Evolutionary conservation across 305 asterid genomes (phyloP), one percentile per base, ranked within the genome.

Genomic region (Fraxinus xanthoxyloides): DNA sequence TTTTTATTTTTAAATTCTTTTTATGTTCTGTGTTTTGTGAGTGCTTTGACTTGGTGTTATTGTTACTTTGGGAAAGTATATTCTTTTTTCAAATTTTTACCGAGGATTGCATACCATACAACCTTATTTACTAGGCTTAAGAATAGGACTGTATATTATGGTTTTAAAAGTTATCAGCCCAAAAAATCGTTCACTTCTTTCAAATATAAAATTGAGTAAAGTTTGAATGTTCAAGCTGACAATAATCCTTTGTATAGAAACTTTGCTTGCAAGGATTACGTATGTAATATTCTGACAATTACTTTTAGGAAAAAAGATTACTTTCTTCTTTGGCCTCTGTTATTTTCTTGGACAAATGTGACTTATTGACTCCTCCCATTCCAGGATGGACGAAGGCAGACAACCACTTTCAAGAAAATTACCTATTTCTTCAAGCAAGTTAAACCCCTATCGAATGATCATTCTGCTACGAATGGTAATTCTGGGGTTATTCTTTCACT

Each of bases 311-410:
- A 23, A 59, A 70, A 8, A 19, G 36, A 28, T 54, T 19, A 17
- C 32, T 21, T 32, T 40, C 72, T 77, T 77, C 43, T 28, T 56
- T 30, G 56, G 26, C 38, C 72, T 79, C 72, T 76, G 54, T 78
- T 80, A 56, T 61, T 70, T 48, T 23, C 54, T 7, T 81, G 77
- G 21, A 56, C 17, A 78, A 73, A 28, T 13, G 13, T 59, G 23
- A 54, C 72, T 65, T 7, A 69, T 76, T 78, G 75, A 8, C 5
- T 48, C 54, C 84, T 73, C 5, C 78, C 23, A 7, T 46, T 80
- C 51, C 86, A 95, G 99, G 97, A 95, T 89, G 98, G 99, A 95
- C 65, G 99, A 95, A 91, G 99, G 99, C 76, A 90, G 99, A 85
- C 99, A 95, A 69, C 99, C 99, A 17, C 98, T 95, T 77, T 94